phyloP scores from a whole-genome alignment of 2,329 filamentous ascomycete species.

The Ophiostoma tasmaniense region DNA sequence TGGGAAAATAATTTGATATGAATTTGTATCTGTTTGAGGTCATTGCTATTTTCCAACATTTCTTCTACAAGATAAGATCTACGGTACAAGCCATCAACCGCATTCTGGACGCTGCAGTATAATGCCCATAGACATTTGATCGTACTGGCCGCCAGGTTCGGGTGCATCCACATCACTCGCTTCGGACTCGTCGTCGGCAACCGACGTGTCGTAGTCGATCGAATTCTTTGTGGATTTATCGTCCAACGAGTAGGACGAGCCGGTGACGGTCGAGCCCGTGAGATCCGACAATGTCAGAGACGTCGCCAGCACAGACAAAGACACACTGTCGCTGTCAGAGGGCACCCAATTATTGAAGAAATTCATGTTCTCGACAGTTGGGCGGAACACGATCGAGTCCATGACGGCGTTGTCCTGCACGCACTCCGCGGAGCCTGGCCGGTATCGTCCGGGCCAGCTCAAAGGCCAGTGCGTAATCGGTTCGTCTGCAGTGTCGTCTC shows the following conservation, averaged over 20 bases:
- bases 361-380: neutral
- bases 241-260: neutral
- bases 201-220: neutral
- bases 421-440: neutral
- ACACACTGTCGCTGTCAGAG: too few species aligned
- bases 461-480: neutral
- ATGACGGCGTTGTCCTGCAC: neutral
- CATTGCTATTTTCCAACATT: too few species aligned
- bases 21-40: too few species aligned
- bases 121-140: slow-evolving; percentile 2
- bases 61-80: too few species aligned
- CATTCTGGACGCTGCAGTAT: neutral
- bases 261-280: neutral
- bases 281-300: neutral
- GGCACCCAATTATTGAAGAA: neutral
- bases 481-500: neutral
- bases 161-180: neutral
- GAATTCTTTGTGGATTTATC: neutral
- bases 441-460: neutral
- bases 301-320: too few species aligned
- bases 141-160: neutral
- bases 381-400: neutral
- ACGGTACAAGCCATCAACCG: neutral
- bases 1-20: too few species aligned
- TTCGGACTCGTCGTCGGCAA: neutral